Conservation (phyloP, 768 basidiomycete species). For the Mycena crocata region DNA sequence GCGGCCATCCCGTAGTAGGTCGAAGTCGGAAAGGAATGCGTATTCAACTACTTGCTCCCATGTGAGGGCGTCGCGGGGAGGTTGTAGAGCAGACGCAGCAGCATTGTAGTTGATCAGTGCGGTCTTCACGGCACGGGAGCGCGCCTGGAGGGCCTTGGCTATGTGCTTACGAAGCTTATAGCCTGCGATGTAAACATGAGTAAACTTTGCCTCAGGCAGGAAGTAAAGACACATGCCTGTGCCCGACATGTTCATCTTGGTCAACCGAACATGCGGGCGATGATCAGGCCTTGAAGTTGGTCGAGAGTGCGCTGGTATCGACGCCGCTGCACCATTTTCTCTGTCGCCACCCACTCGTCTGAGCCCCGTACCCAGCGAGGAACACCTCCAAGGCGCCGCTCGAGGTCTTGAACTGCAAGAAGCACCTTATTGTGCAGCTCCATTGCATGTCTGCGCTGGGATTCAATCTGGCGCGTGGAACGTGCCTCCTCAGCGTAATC, state of each 20-base stretch:
- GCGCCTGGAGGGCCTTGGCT: no score
- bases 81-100: no score
- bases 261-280: constrained; percentile 19
- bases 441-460: background rate
- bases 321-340: background rate
- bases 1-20: no score
- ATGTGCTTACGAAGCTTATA: no score
- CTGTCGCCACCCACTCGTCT: background rate
- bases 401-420: background rate
- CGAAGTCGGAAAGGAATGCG: no score
- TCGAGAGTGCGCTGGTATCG: constrained; percentile 14
- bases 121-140: no score
- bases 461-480: background rate
- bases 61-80: no score
- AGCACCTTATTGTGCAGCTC: background rate
- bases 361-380: background rate
- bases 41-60: no score
- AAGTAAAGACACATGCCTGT: background rate
- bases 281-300: constrained; percentile 26
- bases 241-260: constrained; percentile 17
- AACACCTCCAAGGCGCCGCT: background rate
- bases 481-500: background rate
- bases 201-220: no score
- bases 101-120: no score
- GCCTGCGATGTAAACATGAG: no score